These are phyloP conservation scores for Adansonia digitata DNA, from an alignment of 345 rosid genomes.

Conservation along the genomic window DNA sequence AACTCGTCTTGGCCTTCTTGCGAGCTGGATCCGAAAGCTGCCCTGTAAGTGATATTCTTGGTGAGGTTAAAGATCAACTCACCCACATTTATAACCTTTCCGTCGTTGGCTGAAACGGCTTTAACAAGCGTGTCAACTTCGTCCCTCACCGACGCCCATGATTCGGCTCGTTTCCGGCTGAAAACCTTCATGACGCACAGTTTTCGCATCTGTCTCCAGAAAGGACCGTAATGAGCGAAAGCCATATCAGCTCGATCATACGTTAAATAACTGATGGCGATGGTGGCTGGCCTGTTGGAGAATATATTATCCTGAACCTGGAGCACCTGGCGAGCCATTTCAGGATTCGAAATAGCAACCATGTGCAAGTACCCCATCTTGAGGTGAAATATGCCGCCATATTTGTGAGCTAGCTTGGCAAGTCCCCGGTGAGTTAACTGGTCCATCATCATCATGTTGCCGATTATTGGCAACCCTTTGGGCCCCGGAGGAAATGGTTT, in stretches of 20 bases:
- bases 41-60: conserved; percentile 66
- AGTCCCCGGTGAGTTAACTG: conserved; percentile 90
- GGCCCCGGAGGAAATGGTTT: conserved; percentile 90
- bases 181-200: conserved; percentile 82
- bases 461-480: conserved; percentile 71
- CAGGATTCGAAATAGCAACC: conserved; percentile 66
- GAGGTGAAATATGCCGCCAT: conserved; percentile 78
- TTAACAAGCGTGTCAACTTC: conserved; percentile 59
- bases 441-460: conserved; percentile 88
- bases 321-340: conserved; percentile 68
- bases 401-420: conserved; percentile 54
- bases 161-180: conserved; percentile 89
- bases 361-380: conserved; percentile 72
- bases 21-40: conserved; percentile 68
- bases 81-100: conserved; percentile 64
- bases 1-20: conserved; percentile 69
- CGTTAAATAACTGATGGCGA: conserved; percentile 74
- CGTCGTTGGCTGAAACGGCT: conserved; percentile 33
- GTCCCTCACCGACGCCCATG: conserved; percentile 87
- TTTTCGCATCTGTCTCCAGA: conserved; percentile 98
- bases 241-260: conserved; percentile 95
- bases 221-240: conserved; percentile 92
- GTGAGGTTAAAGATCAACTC: conserved; percentile 70
- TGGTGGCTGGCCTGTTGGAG: conserved; percentile 81
- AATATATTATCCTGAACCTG: conserved; percentile 80